These are phyloP conservation scores for Yarrowia keelungensis DNA, from an alignment of 805 yeast genomes.

Conservation along the genomic window DNA sequence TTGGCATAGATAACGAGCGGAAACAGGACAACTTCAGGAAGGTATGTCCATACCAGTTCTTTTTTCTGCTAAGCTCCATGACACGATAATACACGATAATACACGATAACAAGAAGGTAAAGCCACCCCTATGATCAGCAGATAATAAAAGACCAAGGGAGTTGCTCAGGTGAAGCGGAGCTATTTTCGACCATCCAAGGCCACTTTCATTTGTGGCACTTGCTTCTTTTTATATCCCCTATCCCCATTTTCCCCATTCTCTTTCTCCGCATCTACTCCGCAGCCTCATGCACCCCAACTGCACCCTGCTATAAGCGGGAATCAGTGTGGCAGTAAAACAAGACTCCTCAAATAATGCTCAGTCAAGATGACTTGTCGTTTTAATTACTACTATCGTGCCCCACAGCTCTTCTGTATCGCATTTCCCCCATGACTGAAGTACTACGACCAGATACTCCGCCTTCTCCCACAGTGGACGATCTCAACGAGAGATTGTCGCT, in stretches of 20 bases:
- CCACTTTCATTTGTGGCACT: not conserved
- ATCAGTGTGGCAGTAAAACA: conserved; percentile 13
- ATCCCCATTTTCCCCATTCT: too few relatives aligned
- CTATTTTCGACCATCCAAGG: too few relatives aligned
- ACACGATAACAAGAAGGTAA: not conserved
- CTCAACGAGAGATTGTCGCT: not conserved
- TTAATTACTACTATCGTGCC: too few relatives aligned
- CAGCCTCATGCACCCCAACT: conserved; percentile 14
- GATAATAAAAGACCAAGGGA: not conserved
- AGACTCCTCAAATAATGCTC: too few relatives aligned
- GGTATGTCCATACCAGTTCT: too few relatives aligned
- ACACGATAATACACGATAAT: not conserved
- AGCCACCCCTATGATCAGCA: not conserved
- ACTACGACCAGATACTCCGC: conserved; percentile 20
- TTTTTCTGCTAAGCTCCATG: not conserved
- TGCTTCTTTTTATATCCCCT: too few relatives aligned
- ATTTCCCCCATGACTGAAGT: not conserved
- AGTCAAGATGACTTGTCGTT: too few relatives aligned
- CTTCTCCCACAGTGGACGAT: not conserved
- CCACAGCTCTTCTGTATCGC: too few relatives aligned
- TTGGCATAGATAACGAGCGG: not conserved
- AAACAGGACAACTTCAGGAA: too few relatives aligned
- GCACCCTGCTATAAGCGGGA: conserved; percentile 21
- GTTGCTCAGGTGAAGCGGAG: too few relatives aligned
- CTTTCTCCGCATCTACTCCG: conserved; percentile 28